phyloP scores from a whole-genome alignment of 257 asterid genomes.

The Nicotiana attenuata region DNA sequence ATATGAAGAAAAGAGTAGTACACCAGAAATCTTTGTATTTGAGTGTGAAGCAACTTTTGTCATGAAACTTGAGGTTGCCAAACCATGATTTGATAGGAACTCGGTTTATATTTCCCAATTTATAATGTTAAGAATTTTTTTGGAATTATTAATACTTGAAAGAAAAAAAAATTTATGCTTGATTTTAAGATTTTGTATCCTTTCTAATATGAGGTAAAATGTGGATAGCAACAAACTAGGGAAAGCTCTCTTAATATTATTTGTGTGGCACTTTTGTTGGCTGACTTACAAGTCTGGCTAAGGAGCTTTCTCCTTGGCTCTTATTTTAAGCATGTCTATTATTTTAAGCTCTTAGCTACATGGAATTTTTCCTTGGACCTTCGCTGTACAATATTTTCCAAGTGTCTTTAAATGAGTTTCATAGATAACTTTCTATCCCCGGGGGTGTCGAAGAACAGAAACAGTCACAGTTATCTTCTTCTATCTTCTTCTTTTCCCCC shows the following conservation, averaged over 20 bases:
- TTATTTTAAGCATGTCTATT: too few relatives aligned
- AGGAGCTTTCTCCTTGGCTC: neutral
- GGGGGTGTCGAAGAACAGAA: too few relatives aligned
- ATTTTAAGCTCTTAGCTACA: neutral
- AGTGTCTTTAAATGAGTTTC: too few relatives aligned
- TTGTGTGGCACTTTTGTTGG: neutral
- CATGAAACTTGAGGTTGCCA: neutral
- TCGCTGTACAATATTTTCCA: neutral
- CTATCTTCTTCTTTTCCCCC: too few relatives aligned
- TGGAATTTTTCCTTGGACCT: neutral
- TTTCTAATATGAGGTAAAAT: neutral
- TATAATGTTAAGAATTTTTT: neutral
- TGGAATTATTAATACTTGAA: neutral
- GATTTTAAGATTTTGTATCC: neutral
- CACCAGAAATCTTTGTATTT: too few relatives aligned
- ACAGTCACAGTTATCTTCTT: too few relatives aligned
- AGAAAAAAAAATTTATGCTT: neutral
- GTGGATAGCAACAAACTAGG: neutral
- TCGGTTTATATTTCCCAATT: neutral
- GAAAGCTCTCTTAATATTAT: neutral
- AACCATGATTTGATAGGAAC: neutral
- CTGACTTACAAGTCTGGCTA: neutral
- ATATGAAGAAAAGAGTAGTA: too few relatives aligned
- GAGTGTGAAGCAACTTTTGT: too few relatives aligned
- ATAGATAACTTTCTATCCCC: too few relatives aligned